Conservation (phyloP, 1,284 basidiomycete species). For the Ceratobasidium theobromae region DNA sequence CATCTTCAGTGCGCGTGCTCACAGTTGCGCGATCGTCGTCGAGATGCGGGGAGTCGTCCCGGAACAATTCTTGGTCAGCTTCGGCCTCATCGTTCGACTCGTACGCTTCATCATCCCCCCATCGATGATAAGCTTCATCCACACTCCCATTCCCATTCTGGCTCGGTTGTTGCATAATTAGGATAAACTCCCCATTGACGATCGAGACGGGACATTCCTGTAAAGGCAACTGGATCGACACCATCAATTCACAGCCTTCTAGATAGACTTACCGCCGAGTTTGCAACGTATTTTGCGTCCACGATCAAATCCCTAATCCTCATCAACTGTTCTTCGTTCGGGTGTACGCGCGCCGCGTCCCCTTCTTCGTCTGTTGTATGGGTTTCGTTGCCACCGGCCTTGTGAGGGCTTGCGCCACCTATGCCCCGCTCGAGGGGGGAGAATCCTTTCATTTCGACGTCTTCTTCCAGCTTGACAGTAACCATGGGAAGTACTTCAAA, state of each 20-base stretch:
- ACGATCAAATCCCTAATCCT: conserved; percentile 82
- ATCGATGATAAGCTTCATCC: conserved; percentile 24
- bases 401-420: not conserved
- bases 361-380: conserved; percentile 38
- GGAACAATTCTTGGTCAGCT: not conserved
- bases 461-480: conserved; percentile 80
- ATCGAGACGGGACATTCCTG: conserved; percentile 50
- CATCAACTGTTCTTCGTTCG: conserved; percentile 95
- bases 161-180: not conserved
- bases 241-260: no score
- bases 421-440: conserved; percentile 67
- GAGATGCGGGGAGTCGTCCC: conserved; percentile 40
- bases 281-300: conserved; percentile 69
- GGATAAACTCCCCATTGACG: conserved; percentile 40
- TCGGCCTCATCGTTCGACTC: conserved; percentile 14
- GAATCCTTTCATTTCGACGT: conserved; percentile 87
- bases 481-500: conserved; percentile 62
- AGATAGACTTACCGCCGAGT: conserved; percentile 59
- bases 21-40: conserved; percentile 74
- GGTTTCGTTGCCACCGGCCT: not conserved
- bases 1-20: conserved; percentile 73
- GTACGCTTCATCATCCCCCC: conserved; percentile 1
- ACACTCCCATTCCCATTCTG: not conserved
- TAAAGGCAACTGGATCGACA: not conserved
- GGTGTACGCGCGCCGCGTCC: conserved; percentile 58